phyloP scores from a whole-genome alignment of 1,284 basidiomycete species.

The Malassezia slooffiae region DNA sequence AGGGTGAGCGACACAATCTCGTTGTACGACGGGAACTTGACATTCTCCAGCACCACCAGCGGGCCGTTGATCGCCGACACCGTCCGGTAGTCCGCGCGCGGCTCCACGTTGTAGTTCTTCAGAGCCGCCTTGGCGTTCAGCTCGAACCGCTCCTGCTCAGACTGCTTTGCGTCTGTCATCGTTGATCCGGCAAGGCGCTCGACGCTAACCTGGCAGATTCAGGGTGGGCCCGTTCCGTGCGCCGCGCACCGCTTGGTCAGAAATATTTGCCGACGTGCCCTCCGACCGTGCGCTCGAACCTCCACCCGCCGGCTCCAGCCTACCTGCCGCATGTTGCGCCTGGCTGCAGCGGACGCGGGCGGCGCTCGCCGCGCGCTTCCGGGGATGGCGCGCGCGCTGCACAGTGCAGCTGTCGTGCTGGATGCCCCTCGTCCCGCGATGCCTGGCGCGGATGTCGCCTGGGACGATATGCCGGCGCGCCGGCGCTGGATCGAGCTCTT shows the following conservation, averaged over 20 bases:
- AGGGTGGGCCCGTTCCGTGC: slow-evolving; percentile 18
- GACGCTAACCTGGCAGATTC: neutral
- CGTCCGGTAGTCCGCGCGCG: slow-evolving; percentile 87
- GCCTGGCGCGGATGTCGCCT: neutral
- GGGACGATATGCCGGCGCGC: neutral
- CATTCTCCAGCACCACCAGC: slow-evolving; percentile 92
- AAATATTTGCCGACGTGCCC: slow-evolving; percentile 8
- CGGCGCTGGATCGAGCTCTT: slow-evolving; percentile 8
- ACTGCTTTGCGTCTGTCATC: slow-evolving; percentile 47
- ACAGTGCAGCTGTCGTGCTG: no score
- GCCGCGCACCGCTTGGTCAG: slow-evolving; percentile 11
- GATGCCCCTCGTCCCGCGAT: no score
- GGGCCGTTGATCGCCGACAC: slow-evolving; percentile 82
- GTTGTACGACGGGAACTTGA: slow-evolving; percentile 99
- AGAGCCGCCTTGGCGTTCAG: slow-evolving; percentile 74
- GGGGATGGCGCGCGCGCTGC: no score
- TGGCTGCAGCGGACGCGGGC: no score
- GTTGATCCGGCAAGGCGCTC: neutral
- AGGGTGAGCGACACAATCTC: slow-evolving; percentile 95
- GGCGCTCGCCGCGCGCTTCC: no score
- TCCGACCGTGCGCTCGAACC: no score
- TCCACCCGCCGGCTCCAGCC: no score
- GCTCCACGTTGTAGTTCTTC: slow-evolving; percentile 55
- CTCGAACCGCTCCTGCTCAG: slow-evolving; percentile 62
- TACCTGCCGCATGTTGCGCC: no score